A percentile compares a stretch with the other conserved stretches of the same genome.
These are phyloP conservation scores for Batkoa obscura DNA, from an alignment of 371 early-diverging fungal species.

Conservation along the genomic window DNA sequence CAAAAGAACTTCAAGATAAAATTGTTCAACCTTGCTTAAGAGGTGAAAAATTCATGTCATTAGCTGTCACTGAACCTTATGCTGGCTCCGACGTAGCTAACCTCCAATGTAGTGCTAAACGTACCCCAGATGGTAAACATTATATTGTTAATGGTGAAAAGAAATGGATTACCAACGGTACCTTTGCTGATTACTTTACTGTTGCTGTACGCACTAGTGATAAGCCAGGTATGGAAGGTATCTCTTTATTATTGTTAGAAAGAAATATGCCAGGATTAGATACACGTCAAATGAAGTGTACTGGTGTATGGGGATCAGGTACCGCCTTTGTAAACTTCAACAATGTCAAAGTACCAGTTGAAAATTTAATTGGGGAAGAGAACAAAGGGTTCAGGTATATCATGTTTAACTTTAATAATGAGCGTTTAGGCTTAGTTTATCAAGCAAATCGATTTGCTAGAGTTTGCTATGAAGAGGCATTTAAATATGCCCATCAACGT, in stretches of 20 bases:
- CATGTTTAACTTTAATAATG: conserved; percentile 58
- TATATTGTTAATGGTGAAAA: conserved; percentile 71
- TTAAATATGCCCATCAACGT: conserved; percentile 74
- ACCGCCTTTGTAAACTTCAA: conserved; percentile 57
- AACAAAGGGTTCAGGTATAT: conserved; percentile 74
- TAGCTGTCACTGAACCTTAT: conserved; percentile 48
- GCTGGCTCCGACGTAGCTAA: conserved; percentile 68
- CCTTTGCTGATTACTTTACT: conserved; percentile 53
- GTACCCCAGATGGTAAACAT: conserved; percentile 46
- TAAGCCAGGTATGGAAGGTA: conserved; percentile 49
- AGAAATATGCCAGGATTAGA: conserved; percentile 57
- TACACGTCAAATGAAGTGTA: conserved; percentile 58
- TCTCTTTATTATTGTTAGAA: conserved; percentile 58
- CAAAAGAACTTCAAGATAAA: conserved; percentile 38
- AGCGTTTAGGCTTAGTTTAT: conserved; percentile 54
- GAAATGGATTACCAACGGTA: conserved; percentile 76
- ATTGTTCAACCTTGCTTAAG: conserved; percentile 44
- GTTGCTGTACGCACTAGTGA: conserved; percentile 54
- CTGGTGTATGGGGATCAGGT: conserved; percentile 65
- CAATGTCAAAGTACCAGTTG: conserved; percentile 69
- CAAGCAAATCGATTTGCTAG: conserved; percentile 73
- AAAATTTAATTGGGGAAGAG: conserved; percentile 63
- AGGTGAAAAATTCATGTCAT: conserved; percentile 58
- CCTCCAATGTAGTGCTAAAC: conserved; percentile 44
- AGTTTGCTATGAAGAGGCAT: conserved; percentile 65